Conservation (phyloP, 164 flowering plant species). For the Stephania japonica region DNA sequence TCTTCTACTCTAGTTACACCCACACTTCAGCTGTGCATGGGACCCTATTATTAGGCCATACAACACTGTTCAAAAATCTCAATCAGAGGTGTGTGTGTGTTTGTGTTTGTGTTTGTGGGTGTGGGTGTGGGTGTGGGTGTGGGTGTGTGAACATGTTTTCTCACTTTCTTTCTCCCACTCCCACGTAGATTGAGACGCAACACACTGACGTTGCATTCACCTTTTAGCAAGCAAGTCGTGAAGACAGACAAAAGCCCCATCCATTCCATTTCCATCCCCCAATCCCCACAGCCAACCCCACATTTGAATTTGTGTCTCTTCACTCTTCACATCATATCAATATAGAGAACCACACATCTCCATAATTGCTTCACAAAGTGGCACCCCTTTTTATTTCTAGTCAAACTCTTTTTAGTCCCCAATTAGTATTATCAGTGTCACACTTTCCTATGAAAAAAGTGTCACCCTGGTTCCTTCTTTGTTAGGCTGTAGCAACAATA, state of each 20-base stretch:
- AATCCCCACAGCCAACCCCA: constrained; percentile 2
- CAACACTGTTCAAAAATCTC: neutral
- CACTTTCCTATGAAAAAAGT: no score
- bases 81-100: no score
- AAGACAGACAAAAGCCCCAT: neutral
- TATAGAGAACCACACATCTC: neutral
- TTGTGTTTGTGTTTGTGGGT: no score
- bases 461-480: no score
- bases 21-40: neutral
- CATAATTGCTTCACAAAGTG: neutral
- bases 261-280: neutral
- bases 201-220: neutral
- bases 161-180: neutral
- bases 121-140: no score
- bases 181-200: neutral
- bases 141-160: no score
- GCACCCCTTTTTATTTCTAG: neutral
- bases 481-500: no score
- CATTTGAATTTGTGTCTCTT: neutral
- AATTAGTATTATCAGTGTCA: neutral
- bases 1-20: neutral
- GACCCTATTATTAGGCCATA: neutral
- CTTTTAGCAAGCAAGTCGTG: neutral
- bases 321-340: neutral
- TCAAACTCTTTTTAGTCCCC: neutral